Percentiles rank a stretch among this genome's conserved stretches.
Evolutionary conservation across 768 basidiomycete genomes (phyloP).

Genomic region (Hydnum rufescens): DNA sequence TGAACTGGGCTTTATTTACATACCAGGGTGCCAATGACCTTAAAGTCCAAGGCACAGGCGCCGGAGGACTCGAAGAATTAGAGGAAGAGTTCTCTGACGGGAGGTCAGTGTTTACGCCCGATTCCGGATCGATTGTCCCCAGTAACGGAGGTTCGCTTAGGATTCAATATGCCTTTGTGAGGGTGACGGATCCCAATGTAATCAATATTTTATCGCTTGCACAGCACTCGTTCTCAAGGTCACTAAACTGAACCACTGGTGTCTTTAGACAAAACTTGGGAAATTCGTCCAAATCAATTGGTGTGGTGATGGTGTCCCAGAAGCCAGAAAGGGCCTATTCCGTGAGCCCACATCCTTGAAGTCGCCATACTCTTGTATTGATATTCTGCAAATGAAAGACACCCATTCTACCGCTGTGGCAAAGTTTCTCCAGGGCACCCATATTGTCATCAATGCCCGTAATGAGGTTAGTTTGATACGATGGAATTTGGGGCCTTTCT

Average conservation of each 20-base stretch:
- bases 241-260: too few species aligned
- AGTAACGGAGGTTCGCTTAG: conserved; percentile 24
- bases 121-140: background rate
- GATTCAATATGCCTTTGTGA: conserved; percentile 82
- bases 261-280: conserved; percentile 46
- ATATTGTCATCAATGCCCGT: conserved; percentile 71
- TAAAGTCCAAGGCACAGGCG: conserved; percentile 21
- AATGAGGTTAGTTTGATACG: conserved; percentile 40
- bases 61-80: conserved; percentile 27
- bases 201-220: conserved; percentile 13
- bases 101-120: conserved; percentile 28
- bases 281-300: conserved; percentile 95
- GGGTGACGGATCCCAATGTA: conserved; percentile 74
- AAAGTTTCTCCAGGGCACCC: conserved; percentile 60
- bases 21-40: conserved; percentile 18
- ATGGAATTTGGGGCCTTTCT: background rate
- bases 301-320: conserved; percentile 95
- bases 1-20: conserved; percentile 25
- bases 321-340: conserved; percentile 79
- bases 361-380: background rate
- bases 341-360: conserved; percentile 17
- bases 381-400: conserved; percentile 22
- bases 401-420: conserved; percentile 67
- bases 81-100: conserved; percentile 93
- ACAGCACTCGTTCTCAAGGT: background rate